These are phyloP conservation scores for Flaveria linearis DNA, from an alignment of 129 eudicot genomes.

Conservation along the genomic window DNA sequence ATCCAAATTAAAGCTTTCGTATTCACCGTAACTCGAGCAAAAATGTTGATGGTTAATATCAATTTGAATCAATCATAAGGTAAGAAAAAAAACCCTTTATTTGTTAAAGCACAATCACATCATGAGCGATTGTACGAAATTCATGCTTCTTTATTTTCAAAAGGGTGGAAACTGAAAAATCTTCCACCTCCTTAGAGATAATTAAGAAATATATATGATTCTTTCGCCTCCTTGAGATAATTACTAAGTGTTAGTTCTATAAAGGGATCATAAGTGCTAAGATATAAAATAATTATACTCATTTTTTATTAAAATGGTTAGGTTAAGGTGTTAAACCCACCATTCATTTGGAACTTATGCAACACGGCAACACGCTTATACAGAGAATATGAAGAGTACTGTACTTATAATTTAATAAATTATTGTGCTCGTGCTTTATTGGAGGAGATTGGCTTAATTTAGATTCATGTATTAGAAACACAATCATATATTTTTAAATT, in stretches of 20 bases:
- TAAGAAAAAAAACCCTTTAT: no score
- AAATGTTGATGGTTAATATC: no score
- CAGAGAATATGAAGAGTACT: conserved; percentile 15
- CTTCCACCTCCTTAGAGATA: no score
- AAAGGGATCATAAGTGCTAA: not conserved
- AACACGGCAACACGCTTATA: conserved; percentile 22
- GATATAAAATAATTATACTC: not conserved
- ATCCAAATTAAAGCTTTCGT: no score
- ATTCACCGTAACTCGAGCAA: no score
- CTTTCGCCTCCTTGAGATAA: no score
- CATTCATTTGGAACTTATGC: conserved; percentile 19
- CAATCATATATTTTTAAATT: not conserved
- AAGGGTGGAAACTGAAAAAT: no score
- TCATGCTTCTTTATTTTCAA: no score
- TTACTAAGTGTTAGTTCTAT: not conserved
- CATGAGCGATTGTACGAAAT: no score
- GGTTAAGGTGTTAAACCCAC: conserved; percentile 20
- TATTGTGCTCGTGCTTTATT: conserved; percentile 20
- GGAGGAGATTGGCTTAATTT: conserved; percentile 19
- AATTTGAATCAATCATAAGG: no score
- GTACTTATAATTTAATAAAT: conserved; percentile 11
- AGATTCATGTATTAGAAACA: not conserved
- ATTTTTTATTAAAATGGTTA: not conserved
- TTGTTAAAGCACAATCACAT: no score
- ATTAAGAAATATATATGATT: no score